These are phyloP conservation scores for Gracilaria vermiculophylla DNA, from an alignment of 23 red algal genomes.

Conservation along the genomic window DNA sequence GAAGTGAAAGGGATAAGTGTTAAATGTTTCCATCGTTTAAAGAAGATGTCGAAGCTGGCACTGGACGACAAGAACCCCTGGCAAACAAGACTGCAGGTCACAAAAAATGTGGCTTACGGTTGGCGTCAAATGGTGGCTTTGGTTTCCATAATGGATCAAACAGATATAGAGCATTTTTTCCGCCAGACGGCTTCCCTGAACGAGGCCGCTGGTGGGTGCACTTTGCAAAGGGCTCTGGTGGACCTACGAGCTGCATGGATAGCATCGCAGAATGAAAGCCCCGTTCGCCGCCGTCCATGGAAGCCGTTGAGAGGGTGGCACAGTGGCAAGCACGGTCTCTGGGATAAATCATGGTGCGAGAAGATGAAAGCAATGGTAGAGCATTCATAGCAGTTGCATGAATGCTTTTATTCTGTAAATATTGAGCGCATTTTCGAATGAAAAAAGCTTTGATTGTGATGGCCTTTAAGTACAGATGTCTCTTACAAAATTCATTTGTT, in stretches of 20 bases:
- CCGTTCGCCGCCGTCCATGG: neutral
- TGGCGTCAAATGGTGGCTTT: neutral
- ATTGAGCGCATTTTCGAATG: no score
- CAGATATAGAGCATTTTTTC: neutral
- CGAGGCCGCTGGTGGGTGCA: neutral
- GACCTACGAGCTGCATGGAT: neutral
- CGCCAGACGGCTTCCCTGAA: neutral
- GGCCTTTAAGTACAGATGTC: no score
- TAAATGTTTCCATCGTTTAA: neutral
- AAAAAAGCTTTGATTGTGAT: no score
- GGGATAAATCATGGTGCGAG: constrained; percentile 5
- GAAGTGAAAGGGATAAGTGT: neutral
- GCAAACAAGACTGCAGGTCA: neutral
- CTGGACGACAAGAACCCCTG: neutral
- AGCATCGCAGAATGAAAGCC: neutral
- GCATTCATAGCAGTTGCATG: neutral
- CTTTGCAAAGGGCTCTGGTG: neutral
- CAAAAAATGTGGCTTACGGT: neutral
- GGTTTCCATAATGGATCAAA: neutral
- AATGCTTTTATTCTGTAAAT: no score
- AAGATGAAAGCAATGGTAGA: neutral
- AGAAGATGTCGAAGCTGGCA: neutral
- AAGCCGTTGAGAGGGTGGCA: neutral
- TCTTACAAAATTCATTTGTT: no score
- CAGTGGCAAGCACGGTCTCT: neutral